Percentiles rank a stretch among this genome's conserved stretches.
Evolutionary conservation across 2,329 filamentous ascomycete genomes (phyloP).

Genomic region (Tricladium varicosporioides): DNA sequence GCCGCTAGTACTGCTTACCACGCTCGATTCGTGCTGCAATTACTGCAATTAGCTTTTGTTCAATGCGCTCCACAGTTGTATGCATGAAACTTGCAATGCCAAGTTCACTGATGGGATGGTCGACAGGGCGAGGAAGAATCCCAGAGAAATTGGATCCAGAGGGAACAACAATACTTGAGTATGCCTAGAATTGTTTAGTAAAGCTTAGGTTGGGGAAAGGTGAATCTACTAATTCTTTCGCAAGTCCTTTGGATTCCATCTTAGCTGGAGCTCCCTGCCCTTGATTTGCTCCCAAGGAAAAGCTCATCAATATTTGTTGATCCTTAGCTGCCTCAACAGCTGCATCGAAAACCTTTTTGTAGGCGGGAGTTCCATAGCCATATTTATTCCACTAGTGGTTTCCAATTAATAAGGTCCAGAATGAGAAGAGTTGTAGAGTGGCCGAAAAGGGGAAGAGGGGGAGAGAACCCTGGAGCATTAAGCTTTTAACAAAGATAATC

Average conservation of each 20-base stretch:
- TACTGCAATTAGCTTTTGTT: not conserved
- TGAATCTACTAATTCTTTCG: constrained; percentile 31
- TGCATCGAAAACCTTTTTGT: constrained; percentile 17
- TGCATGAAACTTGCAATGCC: not conserved
- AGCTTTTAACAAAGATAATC: not conserved
- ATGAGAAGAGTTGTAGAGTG: not conserved
- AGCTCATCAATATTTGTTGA: constrained; percentile 41
- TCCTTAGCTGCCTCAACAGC: constrained; percentile 36
- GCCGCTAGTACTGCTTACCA: not conserved
- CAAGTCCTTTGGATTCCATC: constrained; percentile 34
- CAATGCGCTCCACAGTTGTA: not conserved
- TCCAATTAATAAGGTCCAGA: not conserved
- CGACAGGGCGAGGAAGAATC: not conserved
- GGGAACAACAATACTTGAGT: constrained; percentile 24
- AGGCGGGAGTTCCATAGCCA: constrained; percentile 38
- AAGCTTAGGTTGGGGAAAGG: constrained; percentile 25
- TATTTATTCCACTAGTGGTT: constrained; percentile 32
- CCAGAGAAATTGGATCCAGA: not conserved
- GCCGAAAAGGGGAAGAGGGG: too few species aligned
- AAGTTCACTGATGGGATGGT: not conserved
- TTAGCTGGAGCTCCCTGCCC: constrained; percentile 44
- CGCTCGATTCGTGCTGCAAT: not conserved
- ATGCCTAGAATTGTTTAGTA: not conserved
- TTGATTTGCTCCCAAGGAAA: constrained; percentile 45
- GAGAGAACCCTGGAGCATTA: not conserved